Conservation (phyloP, 2,329 filamentous ascomycete genomes). For the Calonectria multiphialidica region DNA sequence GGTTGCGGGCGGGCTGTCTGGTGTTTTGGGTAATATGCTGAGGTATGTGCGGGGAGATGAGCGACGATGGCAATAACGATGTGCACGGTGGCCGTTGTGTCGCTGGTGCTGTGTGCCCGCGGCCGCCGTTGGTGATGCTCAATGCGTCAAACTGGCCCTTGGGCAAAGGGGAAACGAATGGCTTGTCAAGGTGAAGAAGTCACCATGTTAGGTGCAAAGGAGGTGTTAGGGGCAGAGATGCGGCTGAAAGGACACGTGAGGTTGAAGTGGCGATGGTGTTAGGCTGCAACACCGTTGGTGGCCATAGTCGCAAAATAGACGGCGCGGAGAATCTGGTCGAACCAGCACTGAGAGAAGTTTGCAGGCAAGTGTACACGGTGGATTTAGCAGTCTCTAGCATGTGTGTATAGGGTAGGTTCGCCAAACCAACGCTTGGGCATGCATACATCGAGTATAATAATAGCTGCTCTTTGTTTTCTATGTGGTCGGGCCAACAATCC, state of each 20-base stretch:
- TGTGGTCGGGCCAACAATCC: background rate
- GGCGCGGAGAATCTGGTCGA: background rate
- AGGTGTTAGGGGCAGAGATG: background rate
- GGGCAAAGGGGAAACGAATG: too few species aligned
- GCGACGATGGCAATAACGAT: background rate
- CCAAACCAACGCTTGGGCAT: background rate
- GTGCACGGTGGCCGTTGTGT: background rate
- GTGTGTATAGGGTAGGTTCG: background rate
- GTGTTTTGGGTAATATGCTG: background rate
- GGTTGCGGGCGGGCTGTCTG: conserved; percentile 22
- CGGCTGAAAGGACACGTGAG: conserved; percentile 5
- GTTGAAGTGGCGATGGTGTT: background rate
- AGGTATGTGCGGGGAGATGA: conserved; percentile 8
- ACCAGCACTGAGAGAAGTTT: background rate
- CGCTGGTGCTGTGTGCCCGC: background rate
- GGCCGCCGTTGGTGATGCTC: background rate
- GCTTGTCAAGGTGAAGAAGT: background rate
- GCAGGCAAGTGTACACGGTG: background rate
- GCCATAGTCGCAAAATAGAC: background rate
- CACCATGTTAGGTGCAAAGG: background rate
- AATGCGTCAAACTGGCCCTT: background rate
- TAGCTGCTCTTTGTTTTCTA: background rate
- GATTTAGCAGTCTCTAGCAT: background rate
- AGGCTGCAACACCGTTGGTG: background rate
- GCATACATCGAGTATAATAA: background rate